Evolutionary conservation across 148 eudicot genomes (phyloP).

Genomic region (Heliosperma pusillum): DNA sequence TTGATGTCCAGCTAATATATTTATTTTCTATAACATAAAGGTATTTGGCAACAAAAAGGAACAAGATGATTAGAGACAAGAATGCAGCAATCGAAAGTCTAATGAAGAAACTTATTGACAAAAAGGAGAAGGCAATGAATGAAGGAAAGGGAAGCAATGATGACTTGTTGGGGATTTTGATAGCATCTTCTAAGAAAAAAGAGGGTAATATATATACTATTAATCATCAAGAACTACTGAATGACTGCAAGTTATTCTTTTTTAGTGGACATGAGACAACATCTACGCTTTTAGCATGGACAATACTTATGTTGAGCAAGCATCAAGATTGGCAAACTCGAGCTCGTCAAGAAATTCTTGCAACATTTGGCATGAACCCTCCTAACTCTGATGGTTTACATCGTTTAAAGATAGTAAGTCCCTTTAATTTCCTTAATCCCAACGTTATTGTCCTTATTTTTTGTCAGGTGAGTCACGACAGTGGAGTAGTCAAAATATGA

Average conservation of each 20-base stretch:
- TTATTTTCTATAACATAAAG: too few species aligned
- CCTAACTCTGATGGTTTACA: conserved; percentile 16
- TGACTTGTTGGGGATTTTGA: conserved; percentile 25
- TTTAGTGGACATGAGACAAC: conserved; percentile 22
- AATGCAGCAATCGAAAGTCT: conserved; percentile 4
- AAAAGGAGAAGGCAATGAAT: conserved; percentile 21
- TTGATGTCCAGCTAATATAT: too few species aligned
- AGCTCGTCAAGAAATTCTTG: conserved; percentile 23
- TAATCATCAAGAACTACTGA: conserved; percentile 14
- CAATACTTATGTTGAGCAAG: conserved; percentile 14
- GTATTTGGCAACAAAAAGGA: conserved; percentile 23
- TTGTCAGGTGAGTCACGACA: too few species aligned
- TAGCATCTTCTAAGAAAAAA: conserved; percentile 15
- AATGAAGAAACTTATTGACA: conserved; percentile 12
- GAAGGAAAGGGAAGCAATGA: conserved; percentile 16
- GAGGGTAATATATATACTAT: conserved; percentile 5
- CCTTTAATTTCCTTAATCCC: background rate
- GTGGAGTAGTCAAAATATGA: too few species aligned
- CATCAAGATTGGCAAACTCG: conserved; percentile 24
- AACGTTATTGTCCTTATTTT: too few species aligned
- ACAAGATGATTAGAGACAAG: conserved; percentile 17
- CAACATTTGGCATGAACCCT: conserved; percentile 9
- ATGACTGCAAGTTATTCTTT: conserved; percentile 22
- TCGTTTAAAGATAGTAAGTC: conserved; percentile 19
- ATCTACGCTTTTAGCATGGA: conserved; percentile 17